A percentile compares a stretch with the other conserved stretches of the same genome.
phyloP scores from a whole-genome alignment of 108 stramenopile genomes.

The Pseudonitzschia delicatissima region DNA sequence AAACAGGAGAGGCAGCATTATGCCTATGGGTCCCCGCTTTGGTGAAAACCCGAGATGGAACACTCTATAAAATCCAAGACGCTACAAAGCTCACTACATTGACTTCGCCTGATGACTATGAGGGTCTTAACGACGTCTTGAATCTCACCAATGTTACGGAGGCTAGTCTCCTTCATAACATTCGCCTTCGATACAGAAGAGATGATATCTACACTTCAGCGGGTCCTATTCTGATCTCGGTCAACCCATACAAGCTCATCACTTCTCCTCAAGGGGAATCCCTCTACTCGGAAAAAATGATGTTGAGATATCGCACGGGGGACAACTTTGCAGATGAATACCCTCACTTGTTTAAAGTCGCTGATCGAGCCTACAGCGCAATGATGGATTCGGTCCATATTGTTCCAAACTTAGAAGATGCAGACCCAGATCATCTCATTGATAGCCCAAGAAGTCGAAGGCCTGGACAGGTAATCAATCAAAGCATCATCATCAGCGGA shows the following conservation, averaged over 20 bases:
- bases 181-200: conserved; percentile 78
- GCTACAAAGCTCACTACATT: conserved; percentile 51
- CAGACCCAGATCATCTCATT: conserved; percentile 40
- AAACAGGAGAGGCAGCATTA: neutral
- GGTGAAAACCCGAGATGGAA: conserved; percentile 82
- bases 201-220: conserved; percentile 95
- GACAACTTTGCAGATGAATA: conserved; percentile 27
- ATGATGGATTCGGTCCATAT: conserved; percentile 57
- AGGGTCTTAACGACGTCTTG: conserved; percentile 77
- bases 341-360: conserved; percentile 89
- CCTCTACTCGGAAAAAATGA: conserved; percentile 67
- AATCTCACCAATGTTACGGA: conserved; percentile 81
- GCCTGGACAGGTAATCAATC: conserved; percentile 50
- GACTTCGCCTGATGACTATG: conserved; percentile 67
- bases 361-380: conserved; percentile 76
- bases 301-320: conserved; percentile 64
- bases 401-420: conserved; percentile 47
- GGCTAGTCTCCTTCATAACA: conserved; percentile 81
- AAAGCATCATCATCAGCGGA: conserved; percentile 85
- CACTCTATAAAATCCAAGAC: conserved; percentile 74
- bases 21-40: conserved; percentile 43
- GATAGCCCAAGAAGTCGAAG: conserved; percentile 6
- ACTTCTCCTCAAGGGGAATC: conserved; percentile 41
- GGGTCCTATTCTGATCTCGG: conserved; percentile 91
- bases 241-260: conserved; percentile 93